Evolutionary conservation across 2,329 filamentous ascomycete species (phyloP).

Genomic region (Nigrospora sphaerica): DNA sequence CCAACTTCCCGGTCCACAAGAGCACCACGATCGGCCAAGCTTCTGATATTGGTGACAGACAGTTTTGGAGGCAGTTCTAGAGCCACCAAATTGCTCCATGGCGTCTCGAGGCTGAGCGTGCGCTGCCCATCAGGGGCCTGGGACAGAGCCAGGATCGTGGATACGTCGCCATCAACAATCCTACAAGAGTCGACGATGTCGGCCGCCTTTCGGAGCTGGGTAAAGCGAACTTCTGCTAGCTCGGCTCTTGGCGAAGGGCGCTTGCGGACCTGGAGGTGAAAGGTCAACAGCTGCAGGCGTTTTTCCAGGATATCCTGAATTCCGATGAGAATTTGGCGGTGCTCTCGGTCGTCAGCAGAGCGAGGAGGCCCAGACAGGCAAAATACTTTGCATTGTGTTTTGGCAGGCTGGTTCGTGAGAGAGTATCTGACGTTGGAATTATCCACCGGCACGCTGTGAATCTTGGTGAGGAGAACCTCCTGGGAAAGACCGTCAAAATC

Average conservation of each 20-base stretch:
- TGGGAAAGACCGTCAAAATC: constrained; percentile 64
- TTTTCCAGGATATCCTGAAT: constrained; percentile 64
- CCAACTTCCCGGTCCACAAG: constrained; percentile 44
- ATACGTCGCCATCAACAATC: constrained; percentile 57
- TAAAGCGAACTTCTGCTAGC: constrained; percentile 33
- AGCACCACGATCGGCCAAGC: constrained; percentile 48
- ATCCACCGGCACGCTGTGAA: constrained; percentile 60
- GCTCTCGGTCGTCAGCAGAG: constrained; percentile 43
- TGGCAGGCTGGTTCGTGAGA: constrained; percentile 43
- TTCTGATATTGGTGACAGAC: constrained; percentile 51
- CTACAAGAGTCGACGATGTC: constrained; percentile 69
- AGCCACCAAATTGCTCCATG: constrained; percentile 65
- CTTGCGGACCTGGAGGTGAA: constrained; percentile 41
- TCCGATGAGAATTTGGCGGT: constrained; percentile 55
- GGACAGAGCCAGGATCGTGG: constrained; percentile 64
- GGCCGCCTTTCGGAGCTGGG: constrained; percentile 51
- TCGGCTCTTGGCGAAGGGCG: constrained; percentile 11
- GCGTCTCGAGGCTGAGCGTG: constrained; percentile 66
- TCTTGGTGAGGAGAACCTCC: constrained; percentile 65
- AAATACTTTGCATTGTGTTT: constrained; percentile 55
- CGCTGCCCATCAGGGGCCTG: constrained; percentile 56
- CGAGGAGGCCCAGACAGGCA: constrained; percentile 56
- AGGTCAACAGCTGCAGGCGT: constrained; percentile 58
- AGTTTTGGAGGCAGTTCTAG: constrained; percentile 54
- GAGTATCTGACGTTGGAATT: constrained; percentile 56